phyloP scores from a whole-genome alignment of 768 basidiomycete genomes.

The Cubamyces sp. region DNA sequence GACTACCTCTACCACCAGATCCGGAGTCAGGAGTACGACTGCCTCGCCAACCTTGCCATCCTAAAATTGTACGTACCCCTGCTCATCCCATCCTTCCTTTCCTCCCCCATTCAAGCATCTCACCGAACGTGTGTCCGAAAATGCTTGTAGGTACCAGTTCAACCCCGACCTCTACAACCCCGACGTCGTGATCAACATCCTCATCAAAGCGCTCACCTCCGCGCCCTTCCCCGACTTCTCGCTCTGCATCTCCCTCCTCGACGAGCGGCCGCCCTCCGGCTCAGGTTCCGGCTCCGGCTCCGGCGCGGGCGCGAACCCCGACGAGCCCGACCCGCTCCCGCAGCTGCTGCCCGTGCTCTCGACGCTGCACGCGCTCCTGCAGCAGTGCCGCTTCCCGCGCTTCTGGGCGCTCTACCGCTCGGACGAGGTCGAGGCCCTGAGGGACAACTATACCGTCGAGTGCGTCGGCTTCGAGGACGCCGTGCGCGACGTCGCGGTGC shows the following conservation, averaged over 20 bases:
- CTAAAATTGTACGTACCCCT: slow-evolving; percentile 73
- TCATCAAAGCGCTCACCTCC: slow-evolving; percentile 87
- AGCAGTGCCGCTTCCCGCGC: slow-evolving; percentile 84
- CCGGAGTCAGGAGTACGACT: slow-evolving; percentile 88
- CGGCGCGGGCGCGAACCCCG: slow-evolving; percentile 52
- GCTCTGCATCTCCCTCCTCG: slow-evolving; percentile 90
- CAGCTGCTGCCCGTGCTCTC: slow-evolving; percentile 69
- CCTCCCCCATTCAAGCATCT: neutral
- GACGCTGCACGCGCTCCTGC: slow-evolving; percentile 68
- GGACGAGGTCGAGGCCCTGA: slow-evolving; percentile 65
- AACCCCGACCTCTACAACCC: slow-evolving; percentile 92
- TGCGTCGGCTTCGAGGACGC: slow-evolving; percentile 82
- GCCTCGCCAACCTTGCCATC: slow-evolving; percentile 93
- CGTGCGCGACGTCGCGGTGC: slow-evolving; percentile 76
- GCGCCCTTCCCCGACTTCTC: slow-evolving; percentile 92
- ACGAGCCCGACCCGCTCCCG: slow-evolving; percentile 84
- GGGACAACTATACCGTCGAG: slow-evolving; percentile 88
- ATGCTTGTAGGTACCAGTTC: slow-evolving; percentile 80
- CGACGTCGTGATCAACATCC: slow-evolving; percentile 92
- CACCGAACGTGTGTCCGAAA: neutral
- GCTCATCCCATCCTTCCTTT: neutral
- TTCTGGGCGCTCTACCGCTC: slow-evolving; percentile 84
- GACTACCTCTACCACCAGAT: slow-evolving; percentile 97
- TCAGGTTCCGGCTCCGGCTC: slow-evolving; percentile 34
- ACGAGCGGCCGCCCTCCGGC: slow-evolving; percentile 62